Conservation (phyloP, 139 green algal genomes). For the Asterochloris sp. region DNA sequence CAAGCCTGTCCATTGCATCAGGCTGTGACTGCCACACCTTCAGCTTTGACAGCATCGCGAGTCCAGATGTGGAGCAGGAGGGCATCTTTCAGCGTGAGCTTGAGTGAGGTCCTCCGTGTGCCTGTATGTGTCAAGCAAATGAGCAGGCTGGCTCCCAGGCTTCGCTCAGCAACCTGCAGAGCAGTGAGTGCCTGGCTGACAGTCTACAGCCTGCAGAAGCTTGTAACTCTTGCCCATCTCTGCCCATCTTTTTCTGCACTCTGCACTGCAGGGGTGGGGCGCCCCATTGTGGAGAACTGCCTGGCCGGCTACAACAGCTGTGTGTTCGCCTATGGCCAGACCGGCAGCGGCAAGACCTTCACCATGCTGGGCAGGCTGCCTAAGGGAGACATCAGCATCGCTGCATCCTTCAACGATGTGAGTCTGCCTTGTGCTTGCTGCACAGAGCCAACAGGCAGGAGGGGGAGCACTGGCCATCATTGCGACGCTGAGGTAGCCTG, state of each 20-base stretch:
- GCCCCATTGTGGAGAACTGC: conserved; percentile 52
- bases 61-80: conserved; percentile 27
- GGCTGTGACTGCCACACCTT: conserved; percentile 33
- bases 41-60: conserved; percentile 43
- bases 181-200: not conserved
- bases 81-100: conserved; percentile 32
- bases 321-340: conserved; percentile 67
- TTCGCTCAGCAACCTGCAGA: not conserved
- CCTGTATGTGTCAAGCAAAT: not conserved
- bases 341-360: conserved; percentile 75
- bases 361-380: conserved; percentile 59
- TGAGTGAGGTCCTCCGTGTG: not conserved
- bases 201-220: not conserved
- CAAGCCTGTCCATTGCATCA: conserved; percentile 26
- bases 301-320: conserved; percentile 47
- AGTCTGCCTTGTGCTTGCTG: no score
- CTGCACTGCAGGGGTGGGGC: conserved; percentile 35
- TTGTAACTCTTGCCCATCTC: not conserved
- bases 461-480: no score
- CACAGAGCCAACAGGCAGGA: no score
- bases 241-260: not conserved
- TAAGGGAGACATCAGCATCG: not conserved
- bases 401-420: no score
- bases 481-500: no score
- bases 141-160: not conserved